Conservation (phyloP, 202 grass and related monocot genomes). For the Bolboschoenoplectus hybrid region DNA sequence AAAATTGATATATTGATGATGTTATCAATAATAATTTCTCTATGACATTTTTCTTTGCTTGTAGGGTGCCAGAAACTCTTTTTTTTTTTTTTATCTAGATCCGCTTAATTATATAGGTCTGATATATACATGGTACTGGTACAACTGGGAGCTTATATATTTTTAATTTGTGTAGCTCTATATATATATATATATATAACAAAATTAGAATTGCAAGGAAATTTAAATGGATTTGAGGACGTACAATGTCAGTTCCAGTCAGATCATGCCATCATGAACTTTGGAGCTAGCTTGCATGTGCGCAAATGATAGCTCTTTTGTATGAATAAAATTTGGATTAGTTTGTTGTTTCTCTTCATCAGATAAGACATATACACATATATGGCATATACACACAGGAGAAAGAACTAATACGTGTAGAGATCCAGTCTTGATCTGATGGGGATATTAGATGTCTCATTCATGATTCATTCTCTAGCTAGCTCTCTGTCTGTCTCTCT, state of each 20-base stretch:
- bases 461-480: constrained; percentile 8
- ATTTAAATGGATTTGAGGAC: not conserved
- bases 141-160: too few relatives aligned
- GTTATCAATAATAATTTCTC: too few relatives aligned
- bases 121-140: too few relatives aligned
- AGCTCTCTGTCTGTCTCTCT: not conserved
- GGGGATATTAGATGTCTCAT: constrained; percentile 21
- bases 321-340: not conserved
- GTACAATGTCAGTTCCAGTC: constrained; percentile 8
- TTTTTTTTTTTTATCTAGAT: not conserved
- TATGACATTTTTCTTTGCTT: too few relatives aligned
- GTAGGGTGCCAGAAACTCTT: not conserved
- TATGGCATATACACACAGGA: not conserved
- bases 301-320: not conserved
- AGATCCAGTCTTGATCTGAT: not conserved
- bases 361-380: constrained; percentile 12
- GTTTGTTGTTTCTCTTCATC: constrained; percentile 9
- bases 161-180: too few relatives aligned
- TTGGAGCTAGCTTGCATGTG: constrained; percentile 10
- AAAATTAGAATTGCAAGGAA: not conserved
- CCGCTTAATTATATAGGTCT: not conserved
- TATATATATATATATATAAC: not conserved
- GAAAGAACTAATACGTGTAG: constrained; percentile 14
- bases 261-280: not conserved
- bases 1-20: too few relatives aligned